Evolutionary conservation across 2,329 filamentous ascomycete species (phyloP).

Genomic region (Diaporthe destruens): DNA sequence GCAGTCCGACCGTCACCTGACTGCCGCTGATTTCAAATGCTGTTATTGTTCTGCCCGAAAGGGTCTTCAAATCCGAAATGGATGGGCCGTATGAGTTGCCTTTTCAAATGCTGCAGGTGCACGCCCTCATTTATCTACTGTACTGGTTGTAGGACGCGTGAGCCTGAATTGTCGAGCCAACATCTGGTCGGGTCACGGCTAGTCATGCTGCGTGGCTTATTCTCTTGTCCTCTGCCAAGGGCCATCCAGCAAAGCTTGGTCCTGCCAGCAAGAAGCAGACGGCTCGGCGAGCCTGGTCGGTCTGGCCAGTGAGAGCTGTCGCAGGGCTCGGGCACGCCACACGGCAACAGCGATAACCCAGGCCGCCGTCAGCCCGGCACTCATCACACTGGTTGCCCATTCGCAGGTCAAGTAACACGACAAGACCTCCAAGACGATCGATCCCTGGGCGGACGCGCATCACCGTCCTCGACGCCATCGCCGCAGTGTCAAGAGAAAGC

Average conservation of each 20-base stretch:
- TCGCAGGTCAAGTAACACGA: conserved; percentile 18
- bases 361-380: conserved; percentile 4
- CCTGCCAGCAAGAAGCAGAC: not conserved
- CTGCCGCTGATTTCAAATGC: conserved; percentile 5
- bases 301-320: conserved; percentile 6
- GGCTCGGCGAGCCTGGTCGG: not conserved
- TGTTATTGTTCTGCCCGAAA: not conserved
- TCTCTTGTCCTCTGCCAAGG: conserved; percentile 22
- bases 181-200: not conserved
- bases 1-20: conserved; percentile 3
- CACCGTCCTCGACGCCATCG: not conserved
- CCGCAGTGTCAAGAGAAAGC: not conserved
- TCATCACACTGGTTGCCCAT: not conserved
- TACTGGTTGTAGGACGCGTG: no score
- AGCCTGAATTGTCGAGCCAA: not conserved
- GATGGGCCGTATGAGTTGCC: conserved; percentile 1
- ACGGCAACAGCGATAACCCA: conserved; percentile 14
- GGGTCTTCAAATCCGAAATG: not conserved
- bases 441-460: conserved; percentile 20
- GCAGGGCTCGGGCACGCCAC: conserved; percentile 5
- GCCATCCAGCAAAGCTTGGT: conserved; percentile 27
- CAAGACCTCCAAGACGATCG: not conserved
- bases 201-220: conserved; percentile 26
- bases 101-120: not conserved
- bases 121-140: not conserved